Evolutionary conservation across 2,329 filamentous ascomycete genomes (phyloP).

Genomic region (Cryphonectria radicalis): DNA sequence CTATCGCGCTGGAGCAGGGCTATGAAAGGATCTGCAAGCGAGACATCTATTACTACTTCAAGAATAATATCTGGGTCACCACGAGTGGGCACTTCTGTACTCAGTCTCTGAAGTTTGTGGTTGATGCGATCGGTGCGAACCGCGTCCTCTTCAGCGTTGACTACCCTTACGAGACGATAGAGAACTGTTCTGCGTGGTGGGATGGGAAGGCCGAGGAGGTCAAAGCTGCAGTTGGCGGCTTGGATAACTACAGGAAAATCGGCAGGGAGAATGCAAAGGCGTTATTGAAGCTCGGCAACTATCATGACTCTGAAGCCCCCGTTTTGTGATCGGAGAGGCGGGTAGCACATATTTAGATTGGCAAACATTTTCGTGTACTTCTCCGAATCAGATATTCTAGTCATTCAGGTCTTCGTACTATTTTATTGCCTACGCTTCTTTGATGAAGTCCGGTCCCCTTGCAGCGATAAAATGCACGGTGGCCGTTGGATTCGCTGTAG

Average conservation of each 20-base stretch:
- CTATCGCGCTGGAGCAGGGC: constrained; percentile 49
- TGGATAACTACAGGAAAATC: constrained; percentile 45
- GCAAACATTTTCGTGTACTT: background rate
- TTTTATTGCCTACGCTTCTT: background rate
- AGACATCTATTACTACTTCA: constrained; percentile 55
- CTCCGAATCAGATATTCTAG: background rate
- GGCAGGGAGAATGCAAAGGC: constrained; percentile 49
- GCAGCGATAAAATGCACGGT: background rate
- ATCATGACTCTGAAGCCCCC: constrained; percentile 21
- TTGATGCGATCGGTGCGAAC: constrained; percentile 53
- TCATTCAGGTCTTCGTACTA: background rate
- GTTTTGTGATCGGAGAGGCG: constrained; percentile 3
- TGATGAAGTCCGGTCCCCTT: background rate
- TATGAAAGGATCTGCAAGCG: constrained; percentile 53
- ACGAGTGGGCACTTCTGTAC: constrained; percentile 62
- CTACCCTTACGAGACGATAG: constrained; percentile 55
- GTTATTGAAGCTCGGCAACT: constrained; percentile 44
- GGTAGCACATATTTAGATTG: background rate
- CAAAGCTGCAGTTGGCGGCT: constrained; percentile 27
- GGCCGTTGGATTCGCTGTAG: background rate
- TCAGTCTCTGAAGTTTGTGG: constrained; percentile 53
- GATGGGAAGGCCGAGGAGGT: constrained; percentile 39
- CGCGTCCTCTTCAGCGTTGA: constrained; percentile 58
- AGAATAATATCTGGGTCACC: constrained; percentile 60
- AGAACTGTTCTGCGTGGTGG: constrained; percentile 48